Percentiles rank a stretch among this genome's conserved stretches.
phyloP scores from a whole-genome alignment of 163 green algal species.

The Picocystis sp. region DNA sequence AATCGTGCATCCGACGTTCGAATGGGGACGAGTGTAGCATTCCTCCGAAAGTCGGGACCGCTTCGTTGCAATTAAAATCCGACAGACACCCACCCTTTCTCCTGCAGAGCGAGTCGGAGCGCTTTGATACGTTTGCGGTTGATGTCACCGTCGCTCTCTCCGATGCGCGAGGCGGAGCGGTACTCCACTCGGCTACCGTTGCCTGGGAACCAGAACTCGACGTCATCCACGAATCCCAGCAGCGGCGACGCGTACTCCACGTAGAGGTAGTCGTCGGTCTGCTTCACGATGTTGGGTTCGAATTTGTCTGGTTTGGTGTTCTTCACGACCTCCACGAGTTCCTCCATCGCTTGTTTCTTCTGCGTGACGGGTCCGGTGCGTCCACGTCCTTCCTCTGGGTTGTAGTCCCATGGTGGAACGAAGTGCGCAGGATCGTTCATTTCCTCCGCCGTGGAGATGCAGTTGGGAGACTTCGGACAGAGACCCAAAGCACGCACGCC shows the following conservation, averaged over 20 bases:
- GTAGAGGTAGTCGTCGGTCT: constrained; percentile 76
- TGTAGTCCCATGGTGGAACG: constrained; percentile 66
- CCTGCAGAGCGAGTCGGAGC: constrained; percentile 48
- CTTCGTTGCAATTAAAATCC: constrained; percentile 28
- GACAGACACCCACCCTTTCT: constrained; percentile 64
- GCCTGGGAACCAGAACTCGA: constrained; percentile 72
- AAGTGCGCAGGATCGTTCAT: constrained; percentile 68
- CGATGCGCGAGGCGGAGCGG: constrained; percentile 48
- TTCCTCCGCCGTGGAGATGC: constrained; percentile 77
- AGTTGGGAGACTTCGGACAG: constrained; percentile 75
- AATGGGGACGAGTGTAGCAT: too few species aligned
- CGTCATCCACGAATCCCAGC: constrained; percentile 86
- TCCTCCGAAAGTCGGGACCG: too few species aligned
- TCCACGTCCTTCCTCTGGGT: constrained; percentile 56
- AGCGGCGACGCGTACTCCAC: constrained; percentile 65
- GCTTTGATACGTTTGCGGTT: constrained; percentile 76
- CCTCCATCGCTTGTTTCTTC: constrained; percentile 58
- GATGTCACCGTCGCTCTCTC: constrained; percentile 52
- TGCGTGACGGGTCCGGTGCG: constrained; percentile 33
- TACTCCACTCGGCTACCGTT: constrained; percentile 52
- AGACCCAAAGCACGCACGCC: constrained; percentile 47
- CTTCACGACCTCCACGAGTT: constrained; percentile 45
- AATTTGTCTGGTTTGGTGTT: constrained; percentile 65
- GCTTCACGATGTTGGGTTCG: constrained; percentile 57
- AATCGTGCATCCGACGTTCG: too few species aligned